Evolutionary conservation across 345 rosid genomes (phyloP).

Genomic region (Microcos paniculata): DNA sequence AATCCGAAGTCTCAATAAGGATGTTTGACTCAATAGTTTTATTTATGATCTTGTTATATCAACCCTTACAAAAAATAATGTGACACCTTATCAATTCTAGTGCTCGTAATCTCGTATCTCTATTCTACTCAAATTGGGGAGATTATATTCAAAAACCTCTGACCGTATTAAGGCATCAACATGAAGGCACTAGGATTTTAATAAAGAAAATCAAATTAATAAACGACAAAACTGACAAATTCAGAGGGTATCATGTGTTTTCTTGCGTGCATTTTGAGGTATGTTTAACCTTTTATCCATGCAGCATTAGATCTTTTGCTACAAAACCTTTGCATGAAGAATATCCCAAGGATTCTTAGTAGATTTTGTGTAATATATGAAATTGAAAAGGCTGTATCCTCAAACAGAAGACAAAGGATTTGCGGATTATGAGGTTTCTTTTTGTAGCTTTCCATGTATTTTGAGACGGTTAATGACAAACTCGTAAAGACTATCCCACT

Average conservation of each 20-base stretch:
- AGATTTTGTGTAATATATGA: background rate
- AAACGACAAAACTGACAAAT: background rate
- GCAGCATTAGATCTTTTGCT: background rate
- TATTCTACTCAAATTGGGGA: too few relatives aligned
- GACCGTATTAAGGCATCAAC: too few relatives aligned
- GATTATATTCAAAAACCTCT: too few relatives aligned
- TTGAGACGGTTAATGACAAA: constrained; percentile 19
- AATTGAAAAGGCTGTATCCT: background rate
- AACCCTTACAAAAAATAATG: too few relatives aligned
- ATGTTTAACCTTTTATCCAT: background rate
- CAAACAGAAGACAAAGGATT: constrained; percentile 22
- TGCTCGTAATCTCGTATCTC: too few relatives aligned
- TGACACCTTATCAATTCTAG: too few relatives aligned
- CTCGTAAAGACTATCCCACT: constrained; percentile 15
- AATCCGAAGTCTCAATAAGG: too few relatives aligned
- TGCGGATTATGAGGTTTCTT: constrained; percentile 31
- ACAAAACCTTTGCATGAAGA: background rate
- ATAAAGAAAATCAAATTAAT: background rate
- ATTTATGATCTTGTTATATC: too few relatives aligned
- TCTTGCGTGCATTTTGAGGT: background rate
- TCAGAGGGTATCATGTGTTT: background rate
- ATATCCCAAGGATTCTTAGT: background rate
- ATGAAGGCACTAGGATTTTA: background rate
- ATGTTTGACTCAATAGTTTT: too few relatives aligned
- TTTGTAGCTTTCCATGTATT: constrained; percentile 3